phyloP scores from a whole-genome alignment of 495 filamentous ascomycete species.

The Aspergillus incahuasiensis region DNA sequence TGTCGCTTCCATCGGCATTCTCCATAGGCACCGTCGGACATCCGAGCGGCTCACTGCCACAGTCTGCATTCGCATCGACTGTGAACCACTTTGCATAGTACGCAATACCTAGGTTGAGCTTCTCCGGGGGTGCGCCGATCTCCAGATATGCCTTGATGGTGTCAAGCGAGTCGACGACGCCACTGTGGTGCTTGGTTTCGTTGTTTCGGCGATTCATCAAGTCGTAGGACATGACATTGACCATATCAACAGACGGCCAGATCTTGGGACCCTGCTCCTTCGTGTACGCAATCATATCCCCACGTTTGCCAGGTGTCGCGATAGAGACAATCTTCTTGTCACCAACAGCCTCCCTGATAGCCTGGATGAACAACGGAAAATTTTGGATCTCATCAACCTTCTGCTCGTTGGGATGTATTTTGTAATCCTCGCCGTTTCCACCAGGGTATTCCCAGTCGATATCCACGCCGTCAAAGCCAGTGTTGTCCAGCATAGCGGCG shows the following conservation, averaged over 20 bases:
- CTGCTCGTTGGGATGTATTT: conserved; percentile 55
- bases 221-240: conserved; percentile 81
- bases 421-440: conserved; percentile 76
- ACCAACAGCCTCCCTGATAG: conserved; percentile 56
- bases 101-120: conserved; percentile 68
- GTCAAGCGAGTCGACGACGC: conserved; percentile 50
- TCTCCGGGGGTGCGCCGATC: conserved; percentile 50
- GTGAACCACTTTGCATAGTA: conserved; percentile 73
- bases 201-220: conserved; percentile 71
- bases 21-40: conserved; percentile 61
- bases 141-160: conserved; percentile 56
- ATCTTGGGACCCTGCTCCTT: conserved; percentile 58
- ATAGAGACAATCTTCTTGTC: conserved; percentile 60
- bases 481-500: conserved; percentile 54
- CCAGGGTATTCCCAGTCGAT: conserved; percentile 83
- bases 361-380: conserved; percentile 58
- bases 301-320: conserved; percentile 61
- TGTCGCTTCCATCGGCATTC: conserved; percentile 59
- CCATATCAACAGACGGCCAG: conserved; percentile 60
- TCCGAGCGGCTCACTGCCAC: conserved; percentile 48
- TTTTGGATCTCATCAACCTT: conserved; percentile 59
- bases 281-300: conserved; percentile 72
- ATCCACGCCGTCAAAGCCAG: conserved; percentile 63
- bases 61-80: conserved; percentile 47
- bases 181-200: conserved; percentile 62